Conservation (phyloP, 805 yeast species). For the Yarrowia yakushimensis region DNA sequence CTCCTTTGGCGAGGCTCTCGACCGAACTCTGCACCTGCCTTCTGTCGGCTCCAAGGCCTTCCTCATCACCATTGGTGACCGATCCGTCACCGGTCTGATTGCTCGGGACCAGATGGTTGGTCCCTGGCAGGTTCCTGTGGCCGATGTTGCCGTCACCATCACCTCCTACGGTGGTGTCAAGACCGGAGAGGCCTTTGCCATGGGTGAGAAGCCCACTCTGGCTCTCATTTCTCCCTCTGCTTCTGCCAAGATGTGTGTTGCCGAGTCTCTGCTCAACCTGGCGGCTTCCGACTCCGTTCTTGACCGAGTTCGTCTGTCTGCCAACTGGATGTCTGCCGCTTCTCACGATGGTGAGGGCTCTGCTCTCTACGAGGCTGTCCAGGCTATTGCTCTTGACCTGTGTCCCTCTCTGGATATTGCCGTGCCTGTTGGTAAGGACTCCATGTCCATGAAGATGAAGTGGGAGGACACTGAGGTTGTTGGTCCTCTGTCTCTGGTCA, state of each 20-base stretch:
- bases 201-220: constrained; percentile 93
- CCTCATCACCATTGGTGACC: constrained; percentile 96
- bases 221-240: constrained; percentile 88
- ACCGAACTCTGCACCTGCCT: constrained; percentile 82
- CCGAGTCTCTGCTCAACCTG: constrained; percentile 85
- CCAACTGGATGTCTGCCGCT: constrained; percentile 99
- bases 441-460: constrained; percentile 98
- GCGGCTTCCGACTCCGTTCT: constrained; percentile 83
- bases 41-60: constrained; percentile 93
- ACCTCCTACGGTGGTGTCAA: constrained; percentile 78
- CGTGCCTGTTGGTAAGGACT: constrained; percentile 98
- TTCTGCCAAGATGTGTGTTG: constrained; percentile 92
- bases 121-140: constrained; percentile 99
- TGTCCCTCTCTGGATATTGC: constrained; percentile 90
- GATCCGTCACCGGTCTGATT: constrained; percentile 93
- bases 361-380: constrained; percentile 92
- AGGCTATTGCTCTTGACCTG: constrained; percentile 89
- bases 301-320: constrained; percentile 78
- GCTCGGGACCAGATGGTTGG: constrained; percentile 99
- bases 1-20: constrained; percentile 58
- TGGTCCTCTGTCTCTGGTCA: constrained; percentile 87
- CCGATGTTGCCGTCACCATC: constrained; percentile 95
- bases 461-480: constrained; percentile 85
- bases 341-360: constrained; percentile 93
- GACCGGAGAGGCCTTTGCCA: constrained; percentile 96